Evolutionary conservation across 2,329 filamentous ascomycete genomes (phyloP).

Genomic region (Sporothrix phasma): DNA sequence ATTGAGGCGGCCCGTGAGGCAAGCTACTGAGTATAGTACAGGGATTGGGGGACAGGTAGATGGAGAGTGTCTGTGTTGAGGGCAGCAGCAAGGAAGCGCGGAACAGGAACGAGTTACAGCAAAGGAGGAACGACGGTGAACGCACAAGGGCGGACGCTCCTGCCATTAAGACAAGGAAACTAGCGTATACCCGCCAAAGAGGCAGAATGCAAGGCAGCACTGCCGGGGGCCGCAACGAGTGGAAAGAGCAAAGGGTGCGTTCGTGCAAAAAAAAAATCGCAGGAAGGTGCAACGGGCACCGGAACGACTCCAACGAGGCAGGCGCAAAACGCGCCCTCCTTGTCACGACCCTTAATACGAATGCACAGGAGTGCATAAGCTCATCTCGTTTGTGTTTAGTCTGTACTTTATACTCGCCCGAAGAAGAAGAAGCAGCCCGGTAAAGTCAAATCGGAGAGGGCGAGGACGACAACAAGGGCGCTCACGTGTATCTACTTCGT

Average conservation of each 20-base stretch:
- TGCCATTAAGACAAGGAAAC: neutral
- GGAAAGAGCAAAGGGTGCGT: neutral
- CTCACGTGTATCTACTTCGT: conserved; percentile 2
- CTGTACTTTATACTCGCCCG: no score
- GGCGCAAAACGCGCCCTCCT: neutral
- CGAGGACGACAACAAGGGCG: neutral
- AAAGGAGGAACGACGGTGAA: neutral
- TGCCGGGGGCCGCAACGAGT: neutral
- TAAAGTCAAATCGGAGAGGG: neutral
- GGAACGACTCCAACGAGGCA: neutral
- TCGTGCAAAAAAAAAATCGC: neutral
- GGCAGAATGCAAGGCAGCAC: neutral
- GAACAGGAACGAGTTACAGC: neutral
- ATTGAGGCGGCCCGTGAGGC: neutral
- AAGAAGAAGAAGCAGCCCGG: neutral
- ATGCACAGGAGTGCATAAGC: neutral
- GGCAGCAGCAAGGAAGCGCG: neutral
- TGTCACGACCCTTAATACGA: neutral
- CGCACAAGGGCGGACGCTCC: neutral
- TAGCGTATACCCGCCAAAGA: neutral
- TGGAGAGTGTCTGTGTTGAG: neutral
- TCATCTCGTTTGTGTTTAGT: neutral
- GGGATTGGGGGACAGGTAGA: neutral
- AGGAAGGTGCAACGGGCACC: neutral
- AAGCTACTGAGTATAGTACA: no score